Conservation (phyloP, 176 grass and related monocot genomes). For the Bromus sterilis region DNA sequence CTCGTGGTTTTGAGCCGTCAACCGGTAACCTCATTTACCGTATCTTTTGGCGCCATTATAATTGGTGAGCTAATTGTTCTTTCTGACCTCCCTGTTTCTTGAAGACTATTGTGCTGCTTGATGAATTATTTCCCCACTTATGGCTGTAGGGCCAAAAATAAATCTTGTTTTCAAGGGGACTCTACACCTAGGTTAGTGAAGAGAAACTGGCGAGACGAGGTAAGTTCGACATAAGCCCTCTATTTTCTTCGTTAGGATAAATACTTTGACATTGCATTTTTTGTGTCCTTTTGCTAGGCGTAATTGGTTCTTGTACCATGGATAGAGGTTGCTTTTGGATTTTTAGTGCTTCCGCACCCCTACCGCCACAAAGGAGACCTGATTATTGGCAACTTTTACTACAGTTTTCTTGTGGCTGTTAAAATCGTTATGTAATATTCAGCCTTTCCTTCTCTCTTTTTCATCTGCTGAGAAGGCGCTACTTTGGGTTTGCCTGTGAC, state of each 20-base stretch:
- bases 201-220: background rate
- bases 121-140: background rate
- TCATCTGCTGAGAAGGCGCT: background rate
- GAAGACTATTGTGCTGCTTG: background rate
- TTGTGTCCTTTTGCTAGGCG: background rate
- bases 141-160: background rate
- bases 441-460: slow-evolving; percentile 26
- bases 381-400: background rate
- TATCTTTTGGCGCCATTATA: background rate
- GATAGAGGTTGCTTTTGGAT: background rate
- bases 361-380: background rate
- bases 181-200: background rate
- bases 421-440: background rate
- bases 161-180: background rate
- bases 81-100: background rate
- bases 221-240: background rate
- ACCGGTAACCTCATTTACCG: background rate
- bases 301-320: background rate
- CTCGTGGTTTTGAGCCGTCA: background rate
- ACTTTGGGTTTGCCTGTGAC: background rate
- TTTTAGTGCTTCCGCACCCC: background rate
- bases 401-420: background rate
- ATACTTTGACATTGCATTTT: background rate
- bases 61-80: background rate
- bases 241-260: background rate